phyloP scores from a whole-genome alignment of 2,329 filamentous ascomycete genomes.

The Stylonectria norvegica region DNA sequence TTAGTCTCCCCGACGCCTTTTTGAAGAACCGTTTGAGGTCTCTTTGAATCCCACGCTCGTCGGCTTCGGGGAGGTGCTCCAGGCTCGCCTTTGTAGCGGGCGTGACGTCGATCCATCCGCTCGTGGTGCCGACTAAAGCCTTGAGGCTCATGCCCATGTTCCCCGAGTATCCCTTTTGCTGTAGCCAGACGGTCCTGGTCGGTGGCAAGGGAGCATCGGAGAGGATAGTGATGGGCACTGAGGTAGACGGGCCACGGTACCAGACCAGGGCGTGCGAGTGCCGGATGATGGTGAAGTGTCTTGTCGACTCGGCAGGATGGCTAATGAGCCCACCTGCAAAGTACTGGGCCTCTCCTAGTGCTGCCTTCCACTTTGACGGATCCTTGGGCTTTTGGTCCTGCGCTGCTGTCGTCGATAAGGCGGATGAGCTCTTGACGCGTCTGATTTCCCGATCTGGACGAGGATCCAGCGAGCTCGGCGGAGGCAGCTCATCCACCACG shows the following conservation, averaged over 20 bases:
- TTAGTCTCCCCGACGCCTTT: constrained; percentile 45
- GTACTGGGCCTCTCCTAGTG: constrained; percentile 57
- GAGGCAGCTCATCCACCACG: constrained; percentile 22
- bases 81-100: constrained; percentile 47
- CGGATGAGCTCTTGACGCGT: constrained; percentile 33
- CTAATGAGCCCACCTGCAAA: constrained; percentile 63
- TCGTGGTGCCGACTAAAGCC: constrained; percentile 56
- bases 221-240: constrained; percentile 62
- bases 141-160: constrained; percentile 66
- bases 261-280: constrained; percentile 63
- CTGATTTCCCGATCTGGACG: constrained; percentile 24
- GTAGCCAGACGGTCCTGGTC: constrained; percentile 62
- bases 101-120: constrained; percentile 66
- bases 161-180: constrained; percentile 65
- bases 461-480: constrained; percentile 14
- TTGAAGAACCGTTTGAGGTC: constrained; percentile 63
- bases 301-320: constrained; percentile 62
- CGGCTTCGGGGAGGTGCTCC: constrained; percentile 49
- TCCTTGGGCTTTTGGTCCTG: constrained; percentile 17
- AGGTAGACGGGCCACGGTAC: constrained; percentile 63
- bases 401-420: constrained; percentile 16
- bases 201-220: constrained; percentile 53
- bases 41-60: constrained; percentile 65
- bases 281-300: constrained; percentile 63
- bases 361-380: constrained; percentile 42